Evolutionary conservation across 176 grass and related monocot species (phyloP), one percentile per base, ranked within the genome.

Genomic region (Aegilops bicornis): DNA sequence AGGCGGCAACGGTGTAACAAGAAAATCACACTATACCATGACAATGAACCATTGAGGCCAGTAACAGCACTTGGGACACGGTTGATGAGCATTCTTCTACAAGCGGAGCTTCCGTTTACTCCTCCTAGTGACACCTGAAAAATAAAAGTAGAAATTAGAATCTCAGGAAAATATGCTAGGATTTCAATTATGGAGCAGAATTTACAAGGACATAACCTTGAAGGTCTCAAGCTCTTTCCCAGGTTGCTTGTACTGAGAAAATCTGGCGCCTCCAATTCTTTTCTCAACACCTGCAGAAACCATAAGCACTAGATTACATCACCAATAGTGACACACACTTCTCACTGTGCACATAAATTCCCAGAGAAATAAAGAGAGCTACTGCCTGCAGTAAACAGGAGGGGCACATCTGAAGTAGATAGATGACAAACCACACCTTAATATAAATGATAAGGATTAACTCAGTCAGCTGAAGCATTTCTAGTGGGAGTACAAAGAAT

Each of bases 211-310:
- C 11, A 54, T 77, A 66, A 95, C 93, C 88, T 92, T 92, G 84
- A 89, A 87, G 80, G 79, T 79, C 54, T 78, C 58, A 19, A 69
- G 36, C 20, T 82, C 66, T 73, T 90, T 93, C 32, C 12, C 33
- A 85, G 64, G 60, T 42, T 86, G 78, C 67, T 56, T 77, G 20
- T 73, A 48, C 36, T 80, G 85, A 69, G 76, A 82, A 59, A 90
- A 85, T 76, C 80, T 85, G 39, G 83, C 56, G 2, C 89, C 80
- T 30, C 83, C 69, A 9, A 89, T 84, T 86, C 87, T 91, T 73
- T 92, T 96, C 45, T 83, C 87, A 82, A 89, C 81, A 89, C 89
- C 94, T 97, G 77, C 45, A 33, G 66, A 61, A 54, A 80, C 6
- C 78, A 93, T 10, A 89, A 45, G 47, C 13, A 77, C 22, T 10